Evolutionary conservation across 306 rosid genomes (phyloP), one percentile per base, ranked within the genome.

Genomic region (Sicyos baderoa): DNA sequence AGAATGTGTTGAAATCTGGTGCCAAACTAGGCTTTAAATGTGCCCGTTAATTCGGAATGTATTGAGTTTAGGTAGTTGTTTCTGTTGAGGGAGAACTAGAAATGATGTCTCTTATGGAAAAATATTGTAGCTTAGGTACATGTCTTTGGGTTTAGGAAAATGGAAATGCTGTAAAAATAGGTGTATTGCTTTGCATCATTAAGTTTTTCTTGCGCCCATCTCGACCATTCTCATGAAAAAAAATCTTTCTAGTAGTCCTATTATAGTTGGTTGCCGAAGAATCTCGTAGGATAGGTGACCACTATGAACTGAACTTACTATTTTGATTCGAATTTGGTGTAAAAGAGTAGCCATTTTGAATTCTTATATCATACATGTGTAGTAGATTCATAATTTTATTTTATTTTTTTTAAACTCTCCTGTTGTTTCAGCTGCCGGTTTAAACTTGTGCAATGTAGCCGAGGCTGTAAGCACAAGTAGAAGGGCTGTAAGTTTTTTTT

Each of bases 401-500:
- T 29, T 29, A 12, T 15, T 62, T 35, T 27, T 48, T 72, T 40
- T 40, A 37, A 58, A 57, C 47, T 10, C 29, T 68, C 10, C 3
- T 15, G 9, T 57, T 61, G 74, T 58, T 1, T 68, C 81, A 85
- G 89, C 81, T 73, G 86, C 85, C 32, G 76, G 84, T 12, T 22
- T 74, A 56, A 61, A 76, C 60, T 52, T 57, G 48, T 77, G 86
- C 72, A 80, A 74, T 78, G 81, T 45, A 50, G 89, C 86, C 49
- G 74, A 78, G 70, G 89, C 89, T 74, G 89, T 71, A 51, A 85
- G 86, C 81, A 85, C 86, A 37, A 85, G 89, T 64, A 76, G 82
- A 81, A 80, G 89, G 82, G 89, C 89, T 59, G 89, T 85, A 68
- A 78, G 86, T 84, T 49, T 17, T 1, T 48, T 58, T 62, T 6